These are phyloP conservation scores for Globisporangium iwayamae DNA, from an alignment of 352 stramenopile genomes.

Conservation along the genomic window DNA sequence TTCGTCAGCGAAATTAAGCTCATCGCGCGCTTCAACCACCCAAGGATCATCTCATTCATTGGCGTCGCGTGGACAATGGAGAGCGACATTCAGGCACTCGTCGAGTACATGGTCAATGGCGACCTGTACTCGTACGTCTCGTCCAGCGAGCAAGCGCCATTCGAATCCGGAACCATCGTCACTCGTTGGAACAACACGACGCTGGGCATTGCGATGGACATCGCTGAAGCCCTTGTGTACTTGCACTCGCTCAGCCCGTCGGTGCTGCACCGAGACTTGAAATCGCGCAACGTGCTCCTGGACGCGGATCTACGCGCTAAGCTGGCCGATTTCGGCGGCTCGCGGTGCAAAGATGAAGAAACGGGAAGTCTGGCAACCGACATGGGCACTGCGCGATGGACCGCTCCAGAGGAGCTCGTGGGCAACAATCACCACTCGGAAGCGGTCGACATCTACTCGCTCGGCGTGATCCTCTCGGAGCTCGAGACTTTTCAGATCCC, in stretches of 20 bases:
- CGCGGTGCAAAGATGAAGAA: slow-evolving; percentile 26
- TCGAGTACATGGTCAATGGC: slow-evolving; percentile 56
- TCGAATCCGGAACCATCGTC: background rate
- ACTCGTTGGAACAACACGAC: slow-evolving; percentile 16
- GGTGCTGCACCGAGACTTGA: slow-evolving; percentile 20
- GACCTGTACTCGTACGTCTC: slow-evolving; percentile 42
- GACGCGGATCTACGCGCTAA: slow-evolving; percentile 29
- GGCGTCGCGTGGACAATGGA: slow-evolving; percentile 42
- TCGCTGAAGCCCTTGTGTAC: slow-evolving; percentile 31
- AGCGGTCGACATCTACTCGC: slow-evolving; percentile 56
- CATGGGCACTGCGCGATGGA: slow-evolving; percentile 60
- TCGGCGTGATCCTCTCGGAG: slow-evolving; percentile 56
- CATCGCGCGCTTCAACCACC: slow-evolving; percentile 39
- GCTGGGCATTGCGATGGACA: slow-evolving; percentile 19
- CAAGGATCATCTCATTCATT: slow-evolving; percentile 48
- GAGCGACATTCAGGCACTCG: slow-evolving; percentile 35
- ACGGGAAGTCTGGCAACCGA: slow-evolving; percentile 34
- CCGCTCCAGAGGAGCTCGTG: slow-evolving; percentile 55
- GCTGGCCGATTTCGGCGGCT: slow-evolving; percentile 48
- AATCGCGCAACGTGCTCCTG: slow-evolving; percentile 29
- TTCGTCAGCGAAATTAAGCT: slow-evolving; percentile 54
- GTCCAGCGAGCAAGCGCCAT: background rate
- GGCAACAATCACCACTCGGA: slow-evolving; percentile 52
- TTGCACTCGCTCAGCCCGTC: slow-evolving; percentile 27
- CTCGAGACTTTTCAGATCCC: slow-evolving; percentile 49